Evolutionary conservation across 768 basidiomycete genomes (phyloP), one percentile per base, ranked within the genome.

Genomic region (Termitomyces sp.): DNA sequence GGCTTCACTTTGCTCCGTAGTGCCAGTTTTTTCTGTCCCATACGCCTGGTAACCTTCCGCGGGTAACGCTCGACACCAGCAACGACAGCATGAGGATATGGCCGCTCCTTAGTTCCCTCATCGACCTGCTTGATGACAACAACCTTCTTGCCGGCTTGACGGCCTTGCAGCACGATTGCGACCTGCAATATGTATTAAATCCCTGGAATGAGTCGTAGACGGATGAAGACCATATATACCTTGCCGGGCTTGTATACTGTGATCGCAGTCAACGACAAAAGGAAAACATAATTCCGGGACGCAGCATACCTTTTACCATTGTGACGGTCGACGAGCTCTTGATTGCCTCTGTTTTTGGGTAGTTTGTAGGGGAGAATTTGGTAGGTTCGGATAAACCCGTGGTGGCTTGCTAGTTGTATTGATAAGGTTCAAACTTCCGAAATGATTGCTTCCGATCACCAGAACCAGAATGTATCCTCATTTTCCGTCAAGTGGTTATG

Each of bases 61-160:
- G 97, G 97, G 85, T 97, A 98, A 64, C 94, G 85, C 80, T 99
- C 96, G 70, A 99, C 84, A 63, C 97, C 97, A 56, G 94, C 97
- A 68, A 98, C 96, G 69, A 99, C 87, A 65, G 97, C 97, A 72
- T 99, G 94, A 62, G 96, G 91, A 78, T 97, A 99, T 54, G 88
- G 92, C 60, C 92, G 83, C 64, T 94, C 93, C 77, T 98, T 98
- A 64, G 88, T 93, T 41, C 95, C 95, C 71, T 98, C 97, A 70
- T 99, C 97, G 60, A 86, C 71, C 74, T 98, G 96, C 77, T 95
- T 97, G 75, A 99, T 93, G 63, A 98, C 90, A 59, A 99, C 96
- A 64, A 98, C 96, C 82, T 99, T 99, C 81, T 92, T 93, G 70
- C 97, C 97, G 62, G 97, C 97, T 73, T 98, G 97, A 71, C 97